phyloP scores from a whole-genome alignment of 75 land plant genomes.

The Pinus albicaulis region DNA sequence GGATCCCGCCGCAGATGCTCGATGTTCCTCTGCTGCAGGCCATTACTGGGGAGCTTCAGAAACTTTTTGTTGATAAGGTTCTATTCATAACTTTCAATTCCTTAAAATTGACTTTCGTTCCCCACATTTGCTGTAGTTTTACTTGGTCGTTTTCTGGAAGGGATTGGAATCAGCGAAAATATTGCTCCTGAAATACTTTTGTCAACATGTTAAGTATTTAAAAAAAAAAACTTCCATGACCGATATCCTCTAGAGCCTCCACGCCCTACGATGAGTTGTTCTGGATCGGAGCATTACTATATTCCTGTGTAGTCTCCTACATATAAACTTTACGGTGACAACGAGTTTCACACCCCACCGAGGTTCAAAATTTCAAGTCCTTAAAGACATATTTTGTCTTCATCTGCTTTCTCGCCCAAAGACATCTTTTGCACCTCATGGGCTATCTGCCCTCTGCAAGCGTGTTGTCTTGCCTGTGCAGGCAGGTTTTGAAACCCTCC shows the following conservation, averaged over 20 bases:
- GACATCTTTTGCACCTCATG: too few relatives aligned
- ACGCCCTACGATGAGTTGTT: not conserved
- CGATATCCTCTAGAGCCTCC: not conserved
- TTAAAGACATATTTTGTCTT: too few relatives aligned
- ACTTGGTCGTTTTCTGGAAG: too few relatives aligned
- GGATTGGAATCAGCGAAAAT: too few relatives aligned
- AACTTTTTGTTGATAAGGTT: slow-evolving; percentile 82
- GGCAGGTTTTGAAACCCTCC: too few relatives aligned
- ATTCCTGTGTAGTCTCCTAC: not conserved
- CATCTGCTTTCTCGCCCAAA: too few relatives aligned
- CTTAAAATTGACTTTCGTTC: not conserved
- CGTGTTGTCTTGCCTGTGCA: too few relatives aligned
- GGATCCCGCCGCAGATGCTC: slow-evolving; percentile 69
- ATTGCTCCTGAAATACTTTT: not conserved
- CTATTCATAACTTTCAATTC: not conserved
- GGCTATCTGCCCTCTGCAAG: too few relatives aligned
- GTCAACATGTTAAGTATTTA: not conserved
- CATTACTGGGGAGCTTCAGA: slow-evolving; percentile 54
- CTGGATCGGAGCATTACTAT: not conserved
- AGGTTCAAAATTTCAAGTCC: too few relatives aligned
- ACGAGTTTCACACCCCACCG: too few relatives aligned
- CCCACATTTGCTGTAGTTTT: not conserved
- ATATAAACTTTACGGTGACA: not conserved
- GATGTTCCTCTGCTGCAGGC: slow-evolving; percentile 54
- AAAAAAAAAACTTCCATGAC: not conserved